Base-by-base conservation (phyloP, 1,284 basidiomycete species). In the Trametes polyzona region DNA sequence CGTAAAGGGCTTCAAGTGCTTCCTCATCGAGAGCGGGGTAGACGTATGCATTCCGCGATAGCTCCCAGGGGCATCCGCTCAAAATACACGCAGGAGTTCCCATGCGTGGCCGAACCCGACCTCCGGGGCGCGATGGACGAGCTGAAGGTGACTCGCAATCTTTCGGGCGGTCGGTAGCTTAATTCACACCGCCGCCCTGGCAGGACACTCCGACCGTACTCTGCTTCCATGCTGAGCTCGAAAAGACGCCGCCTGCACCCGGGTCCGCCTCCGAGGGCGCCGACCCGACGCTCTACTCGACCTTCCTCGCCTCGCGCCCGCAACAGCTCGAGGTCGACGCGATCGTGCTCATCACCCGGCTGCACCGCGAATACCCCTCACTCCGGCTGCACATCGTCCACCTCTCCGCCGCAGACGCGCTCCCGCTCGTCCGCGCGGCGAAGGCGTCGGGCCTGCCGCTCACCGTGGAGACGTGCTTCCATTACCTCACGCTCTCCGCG, bases 1-100 rank as follows among this genome's bases (percentile, higher is more conserved):
- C 7, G 90, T 95, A 24, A 92, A 89, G 73, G 95, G 95, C 0
- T 97, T 97, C 81, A 97, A 97, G 72, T 96, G 94, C 71, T 97
- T 97, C 73, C 76, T 97, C 65, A 95, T 95, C 64, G 88, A 96
- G 62, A 95, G 93, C 65, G 95, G 95, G 32, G 93, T 97, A 14
- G 90, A 96, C 65, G 92, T 93, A 66, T 55, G 79, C 73, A 7
- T 48, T 43, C 23, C 43, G 17, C 21, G n/a, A 27, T 21, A 1
- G 12, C 14, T 5, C 6, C 14, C 41, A 29, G n/a, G 27, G 46
- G 21, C 37, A 17, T 3, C 27, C 21, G 37, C 29, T 51, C 27
- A 43, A 17, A 36, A 48, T 56, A 53, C 33, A n/a, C 26, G 12
- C 62, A 95, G 91, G 95, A 97, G 76, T 97, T 98, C 71, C 95